phyloP scores from a whole-genome alignment of 192 early-diverging fungal species.

The Chytriomyces sp. region DNA sequence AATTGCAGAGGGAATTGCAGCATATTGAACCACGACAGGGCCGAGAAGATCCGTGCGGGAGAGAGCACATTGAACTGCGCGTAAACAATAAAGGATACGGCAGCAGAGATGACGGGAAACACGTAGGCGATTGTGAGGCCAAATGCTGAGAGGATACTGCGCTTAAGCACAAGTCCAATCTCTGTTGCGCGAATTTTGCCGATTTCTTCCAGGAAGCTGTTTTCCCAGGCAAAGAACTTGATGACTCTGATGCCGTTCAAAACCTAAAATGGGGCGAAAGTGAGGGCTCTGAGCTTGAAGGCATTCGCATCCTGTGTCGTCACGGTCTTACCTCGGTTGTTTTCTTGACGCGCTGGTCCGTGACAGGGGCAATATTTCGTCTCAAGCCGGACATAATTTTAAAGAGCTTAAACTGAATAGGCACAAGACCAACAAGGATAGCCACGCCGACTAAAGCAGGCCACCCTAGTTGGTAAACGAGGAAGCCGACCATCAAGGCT shows the following conservation, averaged over 20 bases:
- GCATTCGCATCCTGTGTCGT: no score
- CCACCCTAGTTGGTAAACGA: conserved; percentile 38
- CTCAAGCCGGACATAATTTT: conserved; percentile 37
- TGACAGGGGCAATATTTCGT: conserved; percentile 47
- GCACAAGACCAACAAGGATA: conserved; percentile 41
- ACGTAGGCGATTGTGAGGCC: conserved; percentile 45
- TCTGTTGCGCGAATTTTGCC: conserved; percentile 67
- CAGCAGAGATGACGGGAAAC: conserved; percentile 44
- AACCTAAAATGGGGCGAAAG: no score
- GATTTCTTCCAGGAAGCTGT: conserved; percentile 63
- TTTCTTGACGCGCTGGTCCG: conserved; percentile 71
- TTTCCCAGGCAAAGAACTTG: conserved; percentile 76
- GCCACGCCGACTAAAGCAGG: conserved; percentile 50
- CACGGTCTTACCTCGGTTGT: no score
- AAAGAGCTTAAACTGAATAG: conserved; percentile 44
- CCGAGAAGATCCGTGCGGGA: conserved; percentile 45
- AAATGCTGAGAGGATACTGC: conserved; percentile 39
- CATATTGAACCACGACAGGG: conserved; percentile 45
- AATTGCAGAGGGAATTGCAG: conserved; percentile 26
- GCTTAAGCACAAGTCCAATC: conserved; percentile 34
- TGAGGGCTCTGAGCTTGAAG: no score
- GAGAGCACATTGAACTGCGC: conserved; percentile 28
- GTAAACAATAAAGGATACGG: conserved; percentile 47
- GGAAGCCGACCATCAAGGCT: conserved; percentile 54
- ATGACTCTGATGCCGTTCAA: conserved; percentile 74